These are phyloP conservation scores for Fraxinus anomala DNA, from an alignment of 257 asterid genomes.

Conservation along the genomic window DNA sequence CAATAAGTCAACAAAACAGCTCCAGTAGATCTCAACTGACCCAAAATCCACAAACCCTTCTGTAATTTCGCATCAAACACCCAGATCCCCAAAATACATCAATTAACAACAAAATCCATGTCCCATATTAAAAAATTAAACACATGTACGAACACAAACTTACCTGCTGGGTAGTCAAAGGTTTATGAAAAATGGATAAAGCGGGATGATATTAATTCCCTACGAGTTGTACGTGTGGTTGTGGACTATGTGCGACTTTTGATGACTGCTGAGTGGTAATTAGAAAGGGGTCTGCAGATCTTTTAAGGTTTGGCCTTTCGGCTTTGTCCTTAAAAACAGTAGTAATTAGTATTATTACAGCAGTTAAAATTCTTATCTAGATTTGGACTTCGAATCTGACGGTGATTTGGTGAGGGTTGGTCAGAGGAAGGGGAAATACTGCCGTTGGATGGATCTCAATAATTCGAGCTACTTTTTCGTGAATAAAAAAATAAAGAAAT, in stretches of 20 bases:
- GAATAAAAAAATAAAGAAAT: no score
- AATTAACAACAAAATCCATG: conserved; percentile 1
- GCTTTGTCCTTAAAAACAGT: no score
- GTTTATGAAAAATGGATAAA: neutral
- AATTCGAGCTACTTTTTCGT: no score
- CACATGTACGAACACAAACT: conserved; percentile 6
- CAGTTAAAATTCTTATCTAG: no score
- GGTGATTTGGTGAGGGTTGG: no score
- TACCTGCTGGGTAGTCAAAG: conserved; percentile 21
- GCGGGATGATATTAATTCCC: neutral
- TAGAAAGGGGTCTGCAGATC: no score
- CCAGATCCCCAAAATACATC: conserved; percentile 35
- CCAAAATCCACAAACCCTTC: conserved; percentile 28
- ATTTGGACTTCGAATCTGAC: no score
- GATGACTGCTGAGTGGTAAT: neutral
- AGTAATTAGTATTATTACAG: no score
- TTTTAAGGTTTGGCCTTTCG: no score
- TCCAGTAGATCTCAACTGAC: conserved; percentile 30
- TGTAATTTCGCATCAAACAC: conserved; percentile 15
- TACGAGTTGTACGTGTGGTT: neutral
- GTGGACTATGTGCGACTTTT: conserved; percentile 8
- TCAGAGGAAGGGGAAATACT: no score
- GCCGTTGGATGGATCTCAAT: no score
- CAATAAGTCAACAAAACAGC: conserved; percentile 14
- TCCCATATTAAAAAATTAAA: neutral